These are phyloP conservation scores for Russula sp. DNA, from an alignment of 768 basidiomycete genomes.

Conservation along the genomic window DNA sequence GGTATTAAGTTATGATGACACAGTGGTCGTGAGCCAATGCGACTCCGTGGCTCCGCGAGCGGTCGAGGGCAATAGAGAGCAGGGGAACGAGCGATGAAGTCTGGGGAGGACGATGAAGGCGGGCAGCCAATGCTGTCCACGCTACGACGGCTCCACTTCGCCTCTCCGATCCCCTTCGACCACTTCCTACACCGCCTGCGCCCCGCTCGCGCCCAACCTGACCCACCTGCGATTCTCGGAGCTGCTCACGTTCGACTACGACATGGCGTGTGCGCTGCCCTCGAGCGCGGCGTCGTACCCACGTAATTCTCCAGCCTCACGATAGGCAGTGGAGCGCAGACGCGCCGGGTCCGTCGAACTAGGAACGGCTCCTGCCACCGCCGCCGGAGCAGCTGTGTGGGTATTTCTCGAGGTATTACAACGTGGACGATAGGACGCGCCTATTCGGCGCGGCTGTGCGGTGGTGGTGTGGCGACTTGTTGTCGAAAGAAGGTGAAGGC, in stretches of 20 bases:
- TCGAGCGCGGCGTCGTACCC: conserved; percentile 19
- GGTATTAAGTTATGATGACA: conserved; percentile 2
- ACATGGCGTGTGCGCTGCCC: conserved; percentile 12
- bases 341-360: conserved; percentile 16
- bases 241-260: conserved; percentile 19
- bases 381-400: conserved; percentile 17
- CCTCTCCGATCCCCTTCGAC: conserved; percentile 19
- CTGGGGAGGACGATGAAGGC: not conserved
- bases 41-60: not conserved
- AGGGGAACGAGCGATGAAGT: not conserved
- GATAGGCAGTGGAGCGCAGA: conserved; percentile 7
- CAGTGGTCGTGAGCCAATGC: not conserved
- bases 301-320: conserved; percentile 6
- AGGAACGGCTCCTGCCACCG: conserved; percentile 12
- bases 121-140: conserved; percentile 2
- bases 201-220: conserved; percentile 13
- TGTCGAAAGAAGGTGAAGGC: not conserved
- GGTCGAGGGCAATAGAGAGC: not conserved
- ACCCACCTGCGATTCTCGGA: conserved; percentile 20
- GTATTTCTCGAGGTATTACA: conserved; percentile 20
- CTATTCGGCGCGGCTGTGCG: not conserved
- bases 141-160: conserved; percentile 17
- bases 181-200: conserved; percentile 17
- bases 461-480: too few relatives aligned
- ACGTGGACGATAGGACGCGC: conserved; percentile 17